A percentile compares a stretch with the other conserved stretches of the same genome.
Evolutionary conservation across 768 basidiomycete species (phyloP).

Genomic region (Amylocystis lapponica): DNA sequence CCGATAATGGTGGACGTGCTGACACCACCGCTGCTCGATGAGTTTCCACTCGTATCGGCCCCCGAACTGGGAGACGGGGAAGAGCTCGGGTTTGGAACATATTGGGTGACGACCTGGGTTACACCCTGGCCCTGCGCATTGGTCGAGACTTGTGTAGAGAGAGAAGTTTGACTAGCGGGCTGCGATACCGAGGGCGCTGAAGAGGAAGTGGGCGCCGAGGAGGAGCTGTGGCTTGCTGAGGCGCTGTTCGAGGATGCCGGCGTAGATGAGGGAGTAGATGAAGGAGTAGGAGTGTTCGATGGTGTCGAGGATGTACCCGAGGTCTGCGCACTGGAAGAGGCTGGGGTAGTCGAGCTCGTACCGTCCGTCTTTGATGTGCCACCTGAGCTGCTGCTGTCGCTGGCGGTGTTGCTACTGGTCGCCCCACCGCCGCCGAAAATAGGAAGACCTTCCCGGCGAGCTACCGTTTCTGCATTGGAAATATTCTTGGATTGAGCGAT

Average conservation of each 20-base stretch:
- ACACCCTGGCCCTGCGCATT: slow-evolving; percentile 24
- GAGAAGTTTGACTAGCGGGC: slow-evolving; percentile 4
- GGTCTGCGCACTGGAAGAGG: neutral
- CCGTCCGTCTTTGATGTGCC: neutral
- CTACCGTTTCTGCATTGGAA: slow-evolving; percentile 1
- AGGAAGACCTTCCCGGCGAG: neutral
- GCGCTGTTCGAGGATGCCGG: neutral
- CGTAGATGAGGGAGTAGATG: neutral
- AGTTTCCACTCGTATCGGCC: slow-evolving; percentile 14
- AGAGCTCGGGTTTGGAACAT: slow-evolving; percentile 20
- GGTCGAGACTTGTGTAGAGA: slow-evolving; percentile 20
- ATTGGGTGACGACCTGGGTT: slow-evolving; percentile 19
- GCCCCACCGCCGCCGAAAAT: neutral
- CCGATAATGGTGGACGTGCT: slow-evolving; percentile 73
- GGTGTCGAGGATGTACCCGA: neutral
- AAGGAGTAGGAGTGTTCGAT: neutral
- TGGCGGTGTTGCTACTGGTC: slow-evolving; percentile 2
- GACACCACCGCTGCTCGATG: slow-evolving; percentile 33
- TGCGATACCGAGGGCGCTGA: slow-evolving; percentile 3
- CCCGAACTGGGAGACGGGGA: slow-evolving; percentile 21
- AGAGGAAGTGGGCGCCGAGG: slow-evolving; percentile 6
- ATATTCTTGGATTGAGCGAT: neutral
- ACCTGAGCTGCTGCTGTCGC: neutral
- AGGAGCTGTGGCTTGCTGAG: neutral
- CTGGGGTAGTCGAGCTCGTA: neutral